Evolutionary conservation across 2,329 filamentous ascomycete genomes (phyloP).

Genomic region (Fusarium chuoi): DNA sequence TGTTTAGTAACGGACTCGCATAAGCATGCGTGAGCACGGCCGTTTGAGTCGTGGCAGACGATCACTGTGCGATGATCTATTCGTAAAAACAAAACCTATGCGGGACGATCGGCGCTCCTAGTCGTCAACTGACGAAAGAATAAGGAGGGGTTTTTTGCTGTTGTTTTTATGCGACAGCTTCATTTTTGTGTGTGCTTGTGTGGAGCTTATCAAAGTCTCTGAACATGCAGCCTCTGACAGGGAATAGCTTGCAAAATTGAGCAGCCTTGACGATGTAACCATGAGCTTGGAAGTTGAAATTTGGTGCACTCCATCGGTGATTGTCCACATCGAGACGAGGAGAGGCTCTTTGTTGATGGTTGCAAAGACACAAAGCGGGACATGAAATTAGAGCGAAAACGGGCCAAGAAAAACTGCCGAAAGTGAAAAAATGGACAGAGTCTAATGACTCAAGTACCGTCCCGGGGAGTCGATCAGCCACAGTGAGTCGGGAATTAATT

Average conservation of each 20-base stretch:
- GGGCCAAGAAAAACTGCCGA: conserved; percentile 36
- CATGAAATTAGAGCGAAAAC: conserved; percentile 30
- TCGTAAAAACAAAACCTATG: conserved; percentile 19
- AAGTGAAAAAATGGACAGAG: conserved; percentile 18
- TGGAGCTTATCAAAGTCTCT: conserved; percentile 13
- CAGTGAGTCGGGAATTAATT: conserved; percentile 6
- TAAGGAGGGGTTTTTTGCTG: conserved; percentile 16
- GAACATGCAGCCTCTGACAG: not conserved
- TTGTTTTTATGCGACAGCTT: conserved; percentile 9
- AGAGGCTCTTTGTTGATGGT: conserved; percentile 19
- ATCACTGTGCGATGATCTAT: conserved; percentile 34
- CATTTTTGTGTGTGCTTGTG: conserved; percentile 2
- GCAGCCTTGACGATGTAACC: conserved; percentile 14
- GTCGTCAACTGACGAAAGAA: conserved; percentile 25
- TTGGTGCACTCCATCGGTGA: conserved; percentile 26
- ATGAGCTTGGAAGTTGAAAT: conserved; percentile 6
- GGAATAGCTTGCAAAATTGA: conserved; percentile 4
- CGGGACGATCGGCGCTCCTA: conserved; percentile 26
- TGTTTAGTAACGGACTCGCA: conserved; percentile 16
- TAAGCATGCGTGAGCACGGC: conserved; percentile 33
- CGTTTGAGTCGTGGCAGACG: conserved; percentile 35
- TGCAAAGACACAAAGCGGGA: conserved; percentile 33
- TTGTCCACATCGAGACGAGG: conserved; percentile 19
- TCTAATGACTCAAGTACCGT: conserved; percentile 38
- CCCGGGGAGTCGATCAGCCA: conserved; percentile 15